A percentile compares a stretch with the other conserved stretches of the same genome.
Conservation (phyloP, 768 basidiomycete species). For the Hericium erinaceus region DNA sequence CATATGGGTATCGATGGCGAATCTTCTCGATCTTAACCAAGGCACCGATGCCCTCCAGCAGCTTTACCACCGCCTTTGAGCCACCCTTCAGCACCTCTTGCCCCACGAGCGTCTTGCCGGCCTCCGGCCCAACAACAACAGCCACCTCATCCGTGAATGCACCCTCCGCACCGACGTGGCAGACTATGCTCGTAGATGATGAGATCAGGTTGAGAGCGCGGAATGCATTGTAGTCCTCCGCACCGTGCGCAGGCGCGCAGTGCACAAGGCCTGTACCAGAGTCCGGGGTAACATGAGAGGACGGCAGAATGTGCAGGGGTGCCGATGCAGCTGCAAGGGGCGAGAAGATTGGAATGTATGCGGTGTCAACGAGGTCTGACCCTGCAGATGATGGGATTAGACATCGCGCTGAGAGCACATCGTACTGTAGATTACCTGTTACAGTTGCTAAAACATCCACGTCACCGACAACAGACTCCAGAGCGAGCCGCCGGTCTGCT, state of each 20-base stretch:
- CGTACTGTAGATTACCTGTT: conserved; percentile 22
- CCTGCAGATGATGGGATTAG: conserved; percentile 19
- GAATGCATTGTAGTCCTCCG: conserved; percentile 83
- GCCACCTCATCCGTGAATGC: conserved; percentile 53
- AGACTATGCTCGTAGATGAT: conserved; percentile 42
- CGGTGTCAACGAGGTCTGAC: conserved; percentile 46
- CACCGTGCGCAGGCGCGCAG: conserved; percentile 89
- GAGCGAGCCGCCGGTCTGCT: conserved; percentile 21
- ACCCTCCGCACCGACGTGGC: conserved; percentile 77
- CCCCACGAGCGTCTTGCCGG: conserved; percentile 43
- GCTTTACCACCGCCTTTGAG: conserved; percentile 49
- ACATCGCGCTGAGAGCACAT: background rate
- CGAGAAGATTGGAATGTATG: conserved; percentile 57
- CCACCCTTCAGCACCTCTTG: conserved; percentile 70
- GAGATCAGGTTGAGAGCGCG: conserved; percentile 42
- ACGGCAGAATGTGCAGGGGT: conserved; percentile 41
- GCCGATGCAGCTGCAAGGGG: conserved; percentile 10
- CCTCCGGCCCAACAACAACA: conserved; percentile 44
- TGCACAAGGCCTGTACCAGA: conserved; percentile 97
- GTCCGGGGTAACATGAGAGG: conserved; percentile 70
- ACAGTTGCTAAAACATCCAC: conserved; percentile 27
- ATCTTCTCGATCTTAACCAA: conserved; percentile 63
- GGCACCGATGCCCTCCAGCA: conserved; percentile 46
- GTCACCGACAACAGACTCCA: conserved; percentile 23
- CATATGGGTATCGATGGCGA: conserved; percentile 89